Evolutionary conservation across 106 monocot genomes (phyloP).

Genomic region (Xerophyta viscosa): DNA sequence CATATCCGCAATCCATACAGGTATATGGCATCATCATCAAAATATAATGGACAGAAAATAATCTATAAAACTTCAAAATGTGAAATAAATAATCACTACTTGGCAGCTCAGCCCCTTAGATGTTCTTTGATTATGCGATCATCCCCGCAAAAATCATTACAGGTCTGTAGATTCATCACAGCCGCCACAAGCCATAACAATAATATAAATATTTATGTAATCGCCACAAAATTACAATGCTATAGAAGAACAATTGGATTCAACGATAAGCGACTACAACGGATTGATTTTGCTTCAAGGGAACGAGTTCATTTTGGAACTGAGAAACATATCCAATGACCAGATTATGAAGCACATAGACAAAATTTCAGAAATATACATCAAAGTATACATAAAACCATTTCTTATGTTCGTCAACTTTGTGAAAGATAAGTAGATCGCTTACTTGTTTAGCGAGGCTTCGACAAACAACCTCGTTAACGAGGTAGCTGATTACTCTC

Average conservation of each 20-base stretch:
- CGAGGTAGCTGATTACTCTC: conserved; percentile 32
- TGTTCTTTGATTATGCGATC: conserved; percentile 68
- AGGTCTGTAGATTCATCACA: conserved; percentile 53
- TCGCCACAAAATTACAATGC: no score
- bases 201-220: no score
- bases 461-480: conserved; percentile 42
- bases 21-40: conserved; percentile 10
- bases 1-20: conserved; percentile 10
- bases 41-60: background rate
- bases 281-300: no score
- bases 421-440: background rate
- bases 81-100: background rate
- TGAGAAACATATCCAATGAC: no score
- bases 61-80: background rate
- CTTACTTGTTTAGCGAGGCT: conserved; percentile 44
- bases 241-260: no score
- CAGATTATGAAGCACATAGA: no score
- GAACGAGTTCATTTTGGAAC: no score
- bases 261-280: no score
- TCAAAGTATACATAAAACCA: no score
- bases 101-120: conserved; percentile 69
- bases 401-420: no score
- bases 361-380: no score
- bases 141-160: conserved; percentile 72
- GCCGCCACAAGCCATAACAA: background rate